Base-by-base conservation (phyloP, 176 grass and related monocot species). In the Oryza meyeriana region DNA sequence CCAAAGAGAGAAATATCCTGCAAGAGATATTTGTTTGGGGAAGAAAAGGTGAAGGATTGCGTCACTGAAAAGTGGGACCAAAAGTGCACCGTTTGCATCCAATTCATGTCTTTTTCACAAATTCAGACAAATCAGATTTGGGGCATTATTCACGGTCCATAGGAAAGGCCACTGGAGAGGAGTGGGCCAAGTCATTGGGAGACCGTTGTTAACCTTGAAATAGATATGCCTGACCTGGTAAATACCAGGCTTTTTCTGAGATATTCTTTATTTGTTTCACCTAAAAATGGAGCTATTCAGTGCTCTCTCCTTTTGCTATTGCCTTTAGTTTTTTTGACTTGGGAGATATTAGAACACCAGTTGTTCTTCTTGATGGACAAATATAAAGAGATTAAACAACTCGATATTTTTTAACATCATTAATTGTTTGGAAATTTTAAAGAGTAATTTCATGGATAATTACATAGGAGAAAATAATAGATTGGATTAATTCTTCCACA, bases 1-100 rank as follows among this genome's bases (percentile, higher is more conserved):
- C 50, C 71, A 8, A 38, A 24, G 4, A 42, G 55, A 55, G 52
- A 85, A 86, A 84, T 89, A 89, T 89, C 87, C n/a, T 63, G 1
- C 20, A 12, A 0, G 62, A 66, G 70, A 1, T 73, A 88, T 71
- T 84, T 84, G 71, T 85, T 81, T 85, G 4, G n/a, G 0, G 0
- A n/a, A 25, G 5, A 75, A 84, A 84, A 75, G 39, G 58, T 29
- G 0, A 38, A 10, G 20, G 1, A 9, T 11, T 84, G n/a, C 39
- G 65, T 66, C 57, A 26, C 72, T 89, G 73, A 72, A 3, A 25
- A 36, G 34, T 20, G 35, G 71, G 87, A 14, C 87, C 78, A 24
- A 82, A 89, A 85, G 83, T 72, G 72, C 78, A 77, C 78, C 40
- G 10, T 8, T 38, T 25, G 32, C 61, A 67, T 67, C 67, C 84